Evolutionary conservation across 805 yeast species (phyloP), one percentile per base, ranked within the genome.

Genomic region (Ogataea thermomethanolica): DNA sequence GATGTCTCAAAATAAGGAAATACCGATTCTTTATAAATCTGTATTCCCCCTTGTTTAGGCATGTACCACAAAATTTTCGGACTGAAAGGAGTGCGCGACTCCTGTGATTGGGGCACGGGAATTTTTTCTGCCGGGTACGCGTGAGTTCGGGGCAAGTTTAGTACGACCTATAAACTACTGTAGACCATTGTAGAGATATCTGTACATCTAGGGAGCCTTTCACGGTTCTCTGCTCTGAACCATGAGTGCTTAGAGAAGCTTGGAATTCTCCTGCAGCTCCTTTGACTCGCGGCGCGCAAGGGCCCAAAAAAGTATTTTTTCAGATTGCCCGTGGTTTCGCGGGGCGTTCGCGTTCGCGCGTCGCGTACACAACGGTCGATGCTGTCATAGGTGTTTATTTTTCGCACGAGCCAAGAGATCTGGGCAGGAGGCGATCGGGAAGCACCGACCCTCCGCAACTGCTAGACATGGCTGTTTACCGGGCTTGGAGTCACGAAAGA

Each of bases 1-100:
- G 42, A 38, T 38, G 25, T 28, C 15, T 33, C 8, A 23, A 25
- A 33, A 29, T 27, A 34, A 29, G 37, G 43, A 34, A 31, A 39
- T 28, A 24, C 10, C 38, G 37, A 20, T 39, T 34, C 43, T 39
- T 38, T 39, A 39, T 39, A 39, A 39, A 34, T 39, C 31, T 33
- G 25, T 25, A 25, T 23, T 39, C 43, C 43, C 43, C 43, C 38
- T 39, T 39, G 34, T 25, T 39, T 17, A 24, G 26, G 38, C 25
- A 39, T 29, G 43, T 39, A 27, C 38, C 37, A 33, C 38, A 39
- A 39, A 39, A 29, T 29, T 33, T 33, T 39, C 38, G 24, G 33
- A 37, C 30, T 29, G 37, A 39, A 33, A 39, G 43, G 43, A 39
- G 43, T 39, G 43, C 26, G 33, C 43, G 36, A 33, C 43, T 29